Evolutionary conservation across 2,329 filamentous ascomycete species (phyloP).

Genomic region (Cytospora schulzeri): DNA sequence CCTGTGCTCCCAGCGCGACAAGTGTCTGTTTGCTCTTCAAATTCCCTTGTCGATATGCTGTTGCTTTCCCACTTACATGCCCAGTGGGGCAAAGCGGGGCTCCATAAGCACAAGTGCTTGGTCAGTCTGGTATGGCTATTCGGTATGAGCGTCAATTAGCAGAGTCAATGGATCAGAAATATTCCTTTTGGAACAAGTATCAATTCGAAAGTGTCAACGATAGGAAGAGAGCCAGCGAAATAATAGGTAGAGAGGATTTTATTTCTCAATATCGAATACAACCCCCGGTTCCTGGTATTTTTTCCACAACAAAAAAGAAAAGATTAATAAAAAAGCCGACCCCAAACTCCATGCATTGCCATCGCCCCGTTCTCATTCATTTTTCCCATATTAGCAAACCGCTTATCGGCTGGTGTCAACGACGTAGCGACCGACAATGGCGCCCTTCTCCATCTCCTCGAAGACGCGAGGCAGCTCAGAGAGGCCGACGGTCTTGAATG

Average conservation of each 20-base stretch:
- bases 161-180: too few relatives aligned
- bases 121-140: too few relatives aligned
- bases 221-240: background rate
- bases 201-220: too few relatives aligned
- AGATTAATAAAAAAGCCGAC: background rate
- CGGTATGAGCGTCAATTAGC: background rate
- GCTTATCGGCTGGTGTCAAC: slow-evolving; percentile 69
- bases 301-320: background rate
- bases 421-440: slow-evolving; percentile 78
- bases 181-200: too few relatives aligned
- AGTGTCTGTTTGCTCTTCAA: too few relatives aligned
- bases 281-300: background rate
- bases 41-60: too few relatives aligned
- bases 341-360: slow-evolving; percentile 14
- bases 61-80: too few relatives aligned
- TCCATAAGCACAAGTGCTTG: too few relatives aligned
- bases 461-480: slow-evolving; percentile 81
- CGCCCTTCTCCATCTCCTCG: slow-evolving; percentile 69
- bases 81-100: too few relatives aligned
- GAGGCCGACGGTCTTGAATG: slow-evolving; percentile 82
- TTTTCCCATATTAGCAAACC: background rate
- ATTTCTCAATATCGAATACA: background rate
- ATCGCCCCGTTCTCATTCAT: background rate
- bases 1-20: too few relatives aligned
- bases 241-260: background rate